phyloP scores from a whole-genome alignment of 306 rosid species.

The Inga leiocalycina region DNA sequence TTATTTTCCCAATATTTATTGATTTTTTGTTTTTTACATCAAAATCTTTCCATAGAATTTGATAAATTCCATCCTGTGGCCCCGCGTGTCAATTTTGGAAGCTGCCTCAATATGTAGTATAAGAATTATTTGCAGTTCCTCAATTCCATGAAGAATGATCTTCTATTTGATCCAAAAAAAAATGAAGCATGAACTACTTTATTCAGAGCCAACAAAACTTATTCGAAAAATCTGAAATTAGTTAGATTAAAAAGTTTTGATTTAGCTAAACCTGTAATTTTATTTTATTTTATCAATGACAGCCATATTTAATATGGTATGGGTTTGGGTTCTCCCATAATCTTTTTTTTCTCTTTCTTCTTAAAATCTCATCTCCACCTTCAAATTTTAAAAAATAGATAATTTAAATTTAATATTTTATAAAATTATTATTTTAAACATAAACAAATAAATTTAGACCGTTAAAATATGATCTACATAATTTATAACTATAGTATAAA shows the following conservation, averaged over 20 bases:
- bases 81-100: not conserved
- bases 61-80: not conserved
- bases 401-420: too few relatives aligned
- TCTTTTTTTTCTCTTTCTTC: too few relatives aligned
- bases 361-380: too few relatives aligned
- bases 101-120: not conserved
- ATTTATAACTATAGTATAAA: too few relatives aligned
- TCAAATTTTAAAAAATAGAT: too few relatives aligned
- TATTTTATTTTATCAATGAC: not conserved
- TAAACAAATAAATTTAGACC: too few relatives aligned
- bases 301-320: not conserved
- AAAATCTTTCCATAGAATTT: not conserved
- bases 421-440: too few relatives aligned
- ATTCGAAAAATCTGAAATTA: not conserved
- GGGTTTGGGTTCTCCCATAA: too few relatives aligned
- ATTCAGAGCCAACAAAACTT: not conserved
- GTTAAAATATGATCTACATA: too few relatives aligned
- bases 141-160: not conserved
- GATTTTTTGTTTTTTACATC: not conserved
- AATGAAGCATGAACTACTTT: not conserved
- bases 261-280: not conserved
- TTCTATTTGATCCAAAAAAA: not conserved
- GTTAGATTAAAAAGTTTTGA: not conserved
- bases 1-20: too few relatives aligned
- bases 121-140: not conserved